These are phyloP conservation scores for Fusarium palustre DNA, from an alignment of 2,329 filamentous ascomycete genomes.

Conservation along the genomic window DNA sequence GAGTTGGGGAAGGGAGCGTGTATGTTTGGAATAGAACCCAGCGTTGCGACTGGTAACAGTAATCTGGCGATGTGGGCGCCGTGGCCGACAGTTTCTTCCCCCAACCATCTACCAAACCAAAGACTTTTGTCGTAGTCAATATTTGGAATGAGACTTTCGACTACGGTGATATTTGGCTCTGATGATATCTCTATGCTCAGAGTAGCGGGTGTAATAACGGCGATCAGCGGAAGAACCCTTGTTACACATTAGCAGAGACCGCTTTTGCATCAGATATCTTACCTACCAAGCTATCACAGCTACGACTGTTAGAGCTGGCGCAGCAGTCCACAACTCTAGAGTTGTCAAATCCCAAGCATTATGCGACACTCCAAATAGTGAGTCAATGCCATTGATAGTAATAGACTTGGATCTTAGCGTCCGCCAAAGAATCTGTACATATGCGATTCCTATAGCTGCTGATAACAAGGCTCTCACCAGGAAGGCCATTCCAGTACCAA, in stretches of 20 bases:
- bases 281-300: slow-evolving; percentile 14
- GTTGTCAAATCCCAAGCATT: not conserved
- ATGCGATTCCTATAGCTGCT: slow-evolving; percentile 12
- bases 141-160: not conserved
- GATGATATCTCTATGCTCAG: not conserved
- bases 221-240: slow-evolving; percentile 11
- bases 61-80: too few relatives aligned
- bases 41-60: not conserved
- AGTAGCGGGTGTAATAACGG: slow-evolving; percentile 9
- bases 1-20: slow-evolving; percentile 17
- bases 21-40: not conserved
- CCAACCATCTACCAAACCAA: fast-evolving
- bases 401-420: not conserved
- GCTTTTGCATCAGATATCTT: too few relatives aligned
- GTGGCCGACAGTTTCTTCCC: not conserved
- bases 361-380: not conserved
- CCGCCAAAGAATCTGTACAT: slow-evolving; percentile 18
- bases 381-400: slow-evolving; percentile 7
- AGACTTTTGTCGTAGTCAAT: not conserved
- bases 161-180: not conserved
- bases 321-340: slow-evolving; percentile 8
- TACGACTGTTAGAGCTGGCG: not conserved
- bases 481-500: slow-evolving; percentile 22
- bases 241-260: too few relatives aligned
- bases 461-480: not conserved